These are phyloP conservation scores for Macadamia integrifolia DNA, from an alignment of 164 flowering plant genomes.

Conservation along the genomic window DNA sequence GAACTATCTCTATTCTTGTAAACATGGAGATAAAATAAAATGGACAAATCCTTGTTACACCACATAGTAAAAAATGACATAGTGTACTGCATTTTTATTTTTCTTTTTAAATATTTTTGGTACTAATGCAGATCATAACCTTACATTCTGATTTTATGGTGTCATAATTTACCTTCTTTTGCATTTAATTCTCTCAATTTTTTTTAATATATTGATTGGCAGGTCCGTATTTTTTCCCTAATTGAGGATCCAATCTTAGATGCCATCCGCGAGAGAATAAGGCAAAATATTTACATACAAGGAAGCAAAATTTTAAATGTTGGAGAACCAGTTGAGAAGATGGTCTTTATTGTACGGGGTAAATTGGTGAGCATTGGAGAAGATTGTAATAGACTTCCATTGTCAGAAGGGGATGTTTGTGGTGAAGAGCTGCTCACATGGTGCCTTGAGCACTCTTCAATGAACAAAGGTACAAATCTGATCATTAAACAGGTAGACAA, in stretches of 20 bases:
- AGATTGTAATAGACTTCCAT: conserved; percentile 29
- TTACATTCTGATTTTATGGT: no score
- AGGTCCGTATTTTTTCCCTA: conserved; percentile 68
- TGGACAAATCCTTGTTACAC: no score
- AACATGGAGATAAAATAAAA: no score
- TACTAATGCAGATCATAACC: no score
- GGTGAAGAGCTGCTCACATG: conserved; percentile 90
- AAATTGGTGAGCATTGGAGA: conserved; percentile 50
- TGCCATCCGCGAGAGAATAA: conserved; percentile 65
- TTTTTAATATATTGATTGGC: conserved; percentile 8
- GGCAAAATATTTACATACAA: conserved; percentile 57
- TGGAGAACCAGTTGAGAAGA: conserved; percentile 49
- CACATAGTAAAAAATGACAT: no score
- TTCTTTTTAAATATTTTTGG: no score
- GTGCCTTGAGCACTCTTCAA: conserved; percentile 67
- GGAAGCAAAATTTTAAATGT: conserved; percentile 49
- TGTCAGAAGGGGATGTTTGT: conserved; percentile 69
- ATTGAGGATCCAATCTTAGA: conserved; percentile 72
- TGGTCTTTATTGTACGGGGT: conserved; percentile 73
- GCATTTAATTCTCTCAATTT: no score
- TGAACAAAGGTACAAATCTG: conserved; percentile 42
- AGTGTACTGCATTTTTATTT: no score
- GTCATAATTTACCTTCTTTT: no score
- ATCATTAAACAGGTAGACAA: background rate
- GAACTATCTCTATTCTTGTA: no score